Evolutionary conservation across 805 yeast genomes (phyloP).

Genomic region (Ogataea populi-albae): DNA sequence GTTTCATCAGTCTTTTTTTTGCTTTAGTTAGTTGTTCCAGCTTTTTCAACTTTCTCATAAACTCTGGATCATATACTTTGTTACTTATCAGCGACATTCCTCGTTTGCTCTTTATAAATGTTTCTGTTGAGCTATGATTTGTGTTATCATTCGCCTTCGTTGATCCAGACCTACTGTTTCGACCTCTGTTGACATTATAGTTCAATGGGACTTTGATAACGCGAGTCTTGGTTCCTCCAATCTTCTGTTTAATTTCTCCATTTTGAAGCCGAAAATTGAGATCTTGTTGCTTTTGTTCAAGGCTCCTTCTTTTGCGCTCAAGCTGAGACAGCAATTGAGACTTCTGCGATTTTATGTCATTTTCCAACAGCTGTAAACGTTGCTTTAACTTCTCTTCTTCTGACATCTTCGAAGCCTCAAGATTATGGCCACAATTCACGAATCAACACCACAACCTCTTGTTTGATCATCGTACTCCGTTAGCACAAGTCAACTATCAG

Average conservation of each 20-base stretch:
- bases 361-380: slow-evolving; percentile 20
- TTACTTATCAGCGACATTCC: slow-evolving; percentile 41
- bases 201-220: slow-evolving; percentile 5
- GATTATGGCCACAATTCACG: too few species aligned
- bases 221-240: slow-evolving; percentile 1
- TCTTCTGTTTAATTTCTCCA: too few species aligned
- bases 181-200: too few species aligned
- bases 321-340: slow-evolving; percentile 16
- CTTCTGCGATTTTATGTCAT: slow-evolving; percentile 18
- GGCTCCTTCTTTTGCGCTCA: slow-evolving; percentile 11
- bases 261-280: too few species aligned
- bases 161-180: too few species aligned
- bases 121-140: background rate
- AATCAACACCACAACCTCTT: too few species aligned
- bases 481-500: too few species aligned
- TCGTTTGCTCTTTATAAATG: slow-evolving; percentile 27
- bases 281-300: slow-evolving; percentile 10
- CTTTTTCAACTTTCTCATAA: slow-evolving; percentile 21
- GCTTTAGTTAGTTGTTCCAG: slow-evolving; percentile 17
- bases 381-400: slow-evolving; percentile 18
- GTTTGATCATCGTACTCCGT: too few species aligned
- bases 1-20: slow-evolving; percentile 16
- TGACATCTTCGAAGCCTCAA: slow-evolving; percentile 14
- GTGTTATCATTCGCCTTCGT: too few species aligned
- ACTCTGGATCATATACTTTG: slow-evolving; percentile 34